A percentile compares a stretch with the other conserved stretches of the same genome.
phyloP scores from a whole-genome alignment of 1,284 basidiomycete species.

The Sanghuangporus weigelae region DNA sequence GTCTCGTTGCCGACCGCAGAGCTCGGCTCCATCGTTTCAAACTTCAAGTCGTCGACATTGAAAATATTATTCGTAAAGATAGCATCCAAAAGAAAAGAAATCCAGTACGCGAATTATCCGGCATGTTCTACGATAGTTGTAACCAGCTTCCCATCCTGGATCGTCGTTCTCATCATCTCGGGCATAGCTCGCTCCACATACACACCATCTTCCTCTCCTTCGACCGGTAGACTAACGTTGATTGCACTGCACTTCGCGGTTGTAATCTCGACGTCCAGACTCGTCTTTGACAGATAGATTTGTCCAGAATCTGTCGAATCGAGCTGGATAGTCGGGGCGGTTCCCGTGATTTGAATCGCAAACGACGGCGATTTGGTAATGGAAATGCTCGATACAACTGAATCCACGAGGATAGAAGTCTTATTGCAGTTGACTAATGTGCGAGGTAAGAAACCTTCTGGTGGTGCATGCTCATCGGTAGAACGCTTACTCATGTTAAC shows the following conservation, averaged over 20 bases:
- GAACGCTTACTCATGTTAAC: constrained; percentile 73
- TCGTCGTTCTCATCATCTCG: constrained; percentile 90
- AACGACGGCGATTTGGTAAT: constrained; percentile 93
- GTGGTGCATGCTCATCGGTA: constrained; percentile 6
- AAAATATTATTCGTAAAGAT: background rate
- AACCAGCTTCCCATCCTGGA: constrained; percentile 81
- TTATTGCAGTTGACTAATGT: constrained; percentile 81
- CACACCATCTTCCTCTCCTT: constrained; percentile 86
- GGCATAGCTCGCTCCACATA: constrained; percentile 90
- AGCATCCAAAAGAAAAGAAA: background rate
- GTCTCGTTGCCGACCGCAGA: no score
- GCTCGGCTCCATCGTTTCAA: no score
- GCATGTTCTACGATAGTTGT: constrained; percentile 85
- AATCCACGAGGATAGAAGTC: constrained; percentile 86
- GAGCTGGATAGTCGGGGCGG: constrained; percentile 87
- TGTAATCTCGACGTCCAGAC: constrained; percentile 81
- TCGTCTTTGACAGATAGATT: constrained; percentile 86
- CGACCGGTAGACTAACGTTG: constrained; percentile 87
- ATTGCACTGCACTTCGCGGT: constrained; percentile 94
- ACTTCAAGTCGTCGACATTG: background rate
- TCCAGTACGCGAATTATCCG: background rate
- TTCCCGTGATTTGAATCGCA: constrained; percentile 87
- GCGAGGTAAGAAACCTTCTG: constrained; percentile 4
- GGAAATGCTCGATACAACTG: constrained; percentile 84
- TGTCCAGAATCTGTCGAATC: constrained; percentile 96